A percentile compares a stretch with the other conserved stretches of the same genome.
phyloP scores from a whole-genome alignment of 768 basidiomycete species.

The Paxillus rubicundulus region DNA sequence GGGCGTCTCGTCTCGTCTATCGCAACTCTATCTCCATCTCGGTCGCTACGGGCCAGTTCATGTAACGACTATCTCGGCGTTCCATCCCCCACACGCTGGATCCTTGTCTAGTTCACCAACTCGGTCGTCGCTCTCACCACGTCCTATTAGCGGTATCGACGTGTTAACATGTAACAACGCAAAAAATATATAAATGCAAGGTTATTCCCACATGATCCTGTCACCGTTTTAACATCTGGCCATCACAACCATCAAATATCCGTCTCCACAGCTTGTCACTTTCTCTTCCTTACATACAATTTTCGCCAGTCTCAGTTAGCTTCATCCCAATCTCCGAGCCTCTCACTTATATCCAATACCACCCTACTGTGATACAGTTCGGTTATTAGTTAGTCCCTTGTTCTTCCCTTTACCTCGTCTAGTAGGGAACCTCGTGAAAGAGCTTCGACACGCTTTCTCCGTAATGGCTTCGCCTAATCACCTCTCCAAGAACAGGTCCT shows the following conservation, averaged over 20 bases:
- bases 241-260: neutral
- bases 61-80: too few relatives aligned
- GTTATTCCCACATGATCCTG: neutral
- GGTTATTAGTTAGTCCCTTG: neutral
- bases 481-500: conserved; percentile 92
- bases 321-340: too few relatives aligned
- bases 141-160: too few relatives aligned
- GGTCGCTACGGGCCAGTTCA: neutral
- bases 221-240: neutral
- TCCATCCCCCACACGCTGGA: too few relatives aligned
- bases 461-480: conserved; percentile 93
- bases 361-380: too few relatives aligned
- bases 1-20: too few relatives aligned
- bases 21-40: neutral
- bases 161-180: neutral
- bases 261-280: neutral
- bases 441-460: conserved; percentile 92
- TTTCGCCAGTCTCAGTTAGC: too few relatives aligned
- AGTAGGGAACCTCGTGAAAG: conserved; percentile 89
- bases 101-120: too few relatives aligned
- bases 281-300: neutral
- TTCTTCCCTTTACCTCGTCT: conserved; percentile 23
- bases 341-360: neutral
- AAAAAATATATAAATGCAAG: neutral
- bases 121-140: neutral